Evolutionary conservation across 345 rosid species (phyloP), one percentile per base, ranked within the genome.

Genomic region (Xanthoceras sorbifolium): DNA sequence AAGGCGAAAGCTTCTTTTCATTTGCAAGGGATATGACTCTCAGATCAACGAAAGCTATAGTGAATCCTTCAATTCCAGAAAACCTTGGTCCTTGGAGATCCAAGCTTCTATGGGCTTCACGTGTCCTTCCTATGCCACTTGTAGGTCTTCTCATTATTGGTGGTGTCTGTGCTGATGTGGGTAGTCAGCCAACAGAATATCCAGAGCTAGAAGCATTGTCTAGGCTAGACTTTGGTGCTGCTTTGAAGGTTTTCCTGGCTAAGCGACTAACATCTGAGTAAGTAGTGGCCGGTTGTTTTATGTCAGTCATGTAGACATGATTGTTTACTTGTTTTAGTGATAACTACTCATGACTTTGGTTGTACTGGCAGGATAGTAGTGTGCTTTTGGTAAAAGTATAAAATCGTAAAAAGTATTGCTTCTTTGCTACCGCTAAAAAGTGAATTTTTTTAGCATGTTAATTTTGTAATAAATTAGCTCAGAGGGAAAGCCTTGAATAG

Each of bases 51-150:
- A 92, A 93, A 87, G 97, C 97, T 64, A 84, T 95, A 54, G 74
- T 93, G 76, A 90, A 90, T 34, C 83, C 91, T 15, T 82, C 87
- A 46, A 75, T 77, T 63, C 93, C 93, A 3, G 87, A 90, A 76
- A 90, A 87, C 84, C 96, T 84, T 68, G 94, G 83, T 80, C 90
- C 97, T 62, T 92, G 90, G 98, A 89, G 89, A 82, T 96, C 97
- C 17, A 93, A 91, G 81, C 98, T 96, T 82, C 86, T 92, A 9
- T 96, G 98, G 99, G 93, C 94, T 52, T 93, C 99, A 31, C 87
- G 97, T 59, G 97, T 89, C 23, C 90, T 96, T 38, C 97, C 99
- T 4, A 96, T 93, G 99, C 99, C 99, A 69, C 99, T 96, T 61
- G 88, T 96, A 1, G 99, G 99, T 71, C 89, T 96, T 80, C 84